Evolutionary conservation across 306 rosid genomes (phyloP).

Genomic region (Cucumis cinereus): DNA sequence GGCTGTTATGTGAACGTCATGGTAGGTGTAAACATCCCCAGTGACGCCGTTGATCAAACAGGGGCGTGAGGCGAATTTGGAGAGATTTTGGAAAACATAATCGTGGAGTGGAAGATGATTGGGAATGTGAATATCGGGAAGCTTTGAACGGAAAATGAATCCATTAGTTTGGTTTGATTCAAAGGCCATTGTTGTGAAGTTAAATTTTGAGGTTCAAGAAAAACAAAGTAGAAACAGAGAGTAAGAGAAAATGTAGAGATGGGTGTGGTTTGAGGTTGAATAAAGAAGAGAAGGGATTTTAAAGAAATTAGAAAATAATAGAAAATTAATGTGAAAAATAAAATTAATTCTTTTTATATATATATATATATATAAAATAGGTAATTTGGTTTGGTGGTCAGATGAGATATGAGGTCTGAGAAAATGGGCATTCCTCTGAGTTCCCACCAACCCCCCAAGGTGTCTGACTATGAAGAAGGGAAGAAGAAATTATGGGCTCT

Average conservation of each 20-base stretch:
- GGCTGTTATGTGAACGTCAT: slow-evolving; percentile 34
- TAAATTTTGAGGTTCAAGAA: not conserved
- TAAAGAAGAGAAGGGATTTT: not conserved
- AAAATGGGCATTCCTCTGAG: not conserved
- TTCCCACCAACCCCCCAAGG: not conserved
- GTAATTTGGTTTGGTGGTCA: not conserved
- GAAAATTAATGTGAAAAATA: not conserved
- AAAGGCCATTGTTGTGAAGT: slow-evolving; percentile 2
- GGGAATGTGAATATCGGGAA: slow-evolving; percentile 66
- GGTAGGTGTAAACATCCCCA: slow-evolving; percentile 31
- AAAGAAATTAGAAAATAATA: not conserved
- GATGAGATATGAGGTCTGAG: not conserved
- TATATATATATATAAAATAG: too few species aligned
- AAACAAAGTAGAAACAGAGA: not conserved
- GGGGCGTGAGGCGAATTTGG: slow-evolving; percentile 27
- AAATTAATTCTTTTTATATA: too few species aligned
- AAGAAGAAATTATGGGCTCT: not conserved
- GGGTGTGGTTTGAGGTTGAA: not conserved
- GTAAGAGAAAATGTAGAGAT: not conserved
- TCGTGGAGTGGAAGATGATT: slow-evolving; percentile 56
- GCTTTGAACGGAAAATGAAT: slow-evolving; percentile 51
- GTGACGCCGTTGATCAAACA: slow-evolving; percentile 60
- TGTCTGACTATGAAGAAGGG: not conserved
- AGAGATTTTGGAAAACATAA: slow-evolving; percentile 31
- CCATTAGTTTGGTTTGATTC: slow-evolving; percentile 13